A percentile compares a stretch with the other conserved stretches of the same genome.
Evolutionary conservation across 192 early-diverging fungal species (phyloP).

Genomic region (Umbelopsis vinacea): DNA sequence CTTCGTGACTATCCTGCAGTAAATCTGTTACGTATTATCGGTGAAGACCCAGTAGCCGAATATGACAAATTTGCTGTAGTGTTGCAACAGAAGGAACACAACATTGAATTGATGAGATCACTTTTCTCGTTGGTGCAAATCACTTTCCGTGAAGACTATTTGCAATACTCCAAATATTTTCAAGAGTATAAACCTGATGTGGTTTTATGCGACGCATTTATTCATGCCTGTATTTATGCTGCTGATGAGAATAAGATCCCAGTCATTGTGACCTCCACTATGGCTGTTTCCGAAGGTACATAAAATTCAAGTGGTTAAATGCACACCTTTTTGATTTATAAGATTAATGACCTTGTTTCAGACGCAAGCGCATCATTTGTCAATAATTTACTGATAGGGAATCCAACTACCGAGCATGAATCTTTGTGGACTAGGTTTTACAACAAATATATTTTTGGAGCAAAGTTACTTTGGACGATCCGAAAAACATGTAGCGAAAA

Average conservation of each 20-base stretch:
- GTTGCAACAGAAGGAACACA: background rate
- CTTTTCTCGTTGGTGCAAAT: background rate
- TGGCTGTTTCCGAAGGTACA: background rate
- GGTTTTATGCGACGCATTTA: background rate
- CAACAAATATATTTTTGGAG: background rate
- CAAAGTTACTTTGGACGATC: background rate
- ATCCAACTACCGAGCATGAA: slow-evolving; percentile 1
- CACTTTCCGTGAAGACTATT: background rate
- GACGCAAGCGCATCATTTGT: background rate
- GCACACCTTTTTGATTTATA: too few species aligned
- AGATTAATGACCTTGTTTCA: background rate
- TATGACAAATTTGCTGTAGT: background rate
- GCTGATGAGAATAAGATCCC: slow-evolving; percentile 2
- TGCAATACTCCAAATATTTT: background rate
- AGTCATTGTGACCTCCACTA: background rate
- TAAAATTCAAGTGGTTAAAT: background rate
- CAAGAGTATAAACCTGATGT: background rate
- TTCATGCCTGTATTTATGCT: background rate
- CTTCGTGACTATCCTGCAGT: slow-evolving; percentile 24
- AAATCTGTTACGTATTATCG: background rate
- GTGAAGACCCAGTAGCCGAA: background rate
- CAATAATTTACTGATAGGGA: background rate
- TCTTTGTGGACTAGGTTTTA: background rate
- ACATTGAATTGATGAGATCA: background rate
- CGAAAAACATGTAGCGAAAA: background rate